Evolutionary conservation across 805 yeast species (phyloP).

Genomic region (Suhomyces sp.): DNA sequence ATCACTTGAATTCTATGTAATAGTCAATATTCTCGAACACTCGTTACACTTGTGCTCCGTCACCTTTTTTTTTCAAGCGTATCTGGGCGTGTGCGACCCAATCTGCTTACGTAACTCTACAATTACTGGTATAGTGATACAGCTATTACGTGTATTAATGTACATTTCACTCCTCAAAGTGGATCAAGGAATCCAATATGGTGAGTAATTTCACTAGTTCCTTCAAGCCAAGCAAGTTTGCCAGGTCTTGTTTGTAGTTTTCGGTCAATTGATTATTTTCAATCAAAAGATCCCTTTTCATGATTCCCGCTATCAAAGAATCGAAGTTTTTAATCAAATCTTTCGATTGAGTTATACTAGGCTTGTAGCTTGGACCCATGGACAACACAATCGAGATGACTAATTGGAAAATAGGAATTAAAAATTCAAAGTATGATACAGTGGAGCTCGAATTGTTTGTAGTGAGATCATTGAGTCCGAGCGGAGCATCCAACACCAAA

Average conservation of each 20-base stretch:
- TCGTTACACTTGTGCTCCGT: background rate
- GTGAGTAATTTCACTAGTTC: conserved; percentile 57
- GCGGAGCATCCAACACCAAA: conserved; percentile 52
- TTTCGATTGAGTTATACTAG: conserved; percentile 52
- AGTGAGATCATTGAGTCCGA: conserved; percentile 25
- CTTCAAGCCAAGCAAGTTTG: conserved; percentile 38
- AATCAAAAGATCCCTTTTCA: conserved; percentile 53
- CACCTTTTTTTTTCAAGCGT: background rate
- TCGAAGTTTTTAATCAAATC: conserved; percentile 51
- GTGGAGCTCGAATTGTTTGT: conserved; percentile 9
- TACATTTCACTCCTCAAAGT: conserved; percentile 4
- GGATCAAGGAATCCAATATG: conserved; percentile 46
- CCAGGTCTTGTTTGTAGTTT: conserved; percentile 23
- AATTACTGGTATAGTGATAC: background rate
- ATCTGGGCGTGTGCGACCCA: background rate
- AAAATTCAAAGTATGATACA: conserved; percentile 62
- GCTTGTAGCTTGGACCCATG: conserved; percentile 71
- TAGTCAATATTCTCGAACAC: background rate
- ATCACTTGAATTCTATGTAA: background rate
- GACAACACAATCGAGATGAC: conserved; percentile 65
- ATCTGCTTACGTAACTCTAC: background rate
- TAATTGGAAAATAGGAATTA: conserved; percentile 73
- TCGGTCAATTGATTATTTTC: conserved; percentile 18
- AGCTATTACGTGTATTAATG: background rate
- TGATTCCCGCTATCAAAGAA: conserved; percentile 55